Evolutionary conservation across 768 basidiomycete genomes (phyloP), one percentile per base, ranked within the genome.

Genomic region (Hebeloma cylindrosporum): DNA sequence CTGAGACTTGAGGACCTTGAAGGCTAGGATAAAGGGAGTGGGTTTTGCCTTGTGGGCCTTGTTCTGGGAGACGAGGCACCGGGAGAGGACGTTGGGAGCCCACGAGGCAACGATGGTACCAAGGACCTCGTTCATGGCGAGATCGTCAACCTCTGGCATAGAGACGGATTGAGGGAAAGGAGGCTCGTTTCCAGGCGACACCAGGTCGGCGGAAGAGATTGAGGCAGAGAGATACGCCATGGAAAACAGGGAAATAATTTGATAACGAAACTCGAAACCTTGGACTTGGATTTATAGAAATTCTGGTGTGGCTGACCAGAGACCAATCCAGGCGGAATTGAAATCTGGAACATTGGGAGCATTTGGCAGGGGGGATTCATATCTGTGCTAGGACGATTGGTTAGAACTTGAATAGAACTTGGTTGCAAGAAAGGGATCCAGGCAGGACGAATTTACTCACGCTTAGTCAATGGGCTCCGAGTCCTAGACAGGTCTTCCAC

Each of bases 1-100:
- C 39, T 54, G 55, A 3, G 46, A 22, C 31, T 51, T 57, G 22
- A 62, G 45, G 8, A 45, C 39, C 5, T 42, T 49, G 28, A 48
- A 42, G 6, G 53, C 47, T 7, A 50, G 27, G 1, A 31, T 47
- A 17, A 47, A 51, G 3, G 49, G 31, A 2, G 50, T 46, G 32
- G 47, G 28, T 22, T 40, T 40, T 8, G 33, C 43, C 3, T 17
- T 39, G 13, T 43, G 40, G 22, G 25, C 36, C 3, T 34, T 35
- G 9, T 41, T 23, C 22, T 54, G 57, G 8, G 40, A 41, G n/a
- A 49, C 23, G 33, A 47, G 49, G 26, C 48, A 43, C n/a, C 45
- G 30, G 1, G 48, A 48, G 7, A 53, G 39, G 36, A 48, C 28
- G 17, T 44, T 47, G 20, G 48, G 40, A n/a, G 40, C 33, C 43